Evolutionary conservation across 2,329 filamentous ascomycete genomes (phyloP), one percentile per base, ranked within the genome.

Genomic region (Podosphaera xanthii): DNA sequence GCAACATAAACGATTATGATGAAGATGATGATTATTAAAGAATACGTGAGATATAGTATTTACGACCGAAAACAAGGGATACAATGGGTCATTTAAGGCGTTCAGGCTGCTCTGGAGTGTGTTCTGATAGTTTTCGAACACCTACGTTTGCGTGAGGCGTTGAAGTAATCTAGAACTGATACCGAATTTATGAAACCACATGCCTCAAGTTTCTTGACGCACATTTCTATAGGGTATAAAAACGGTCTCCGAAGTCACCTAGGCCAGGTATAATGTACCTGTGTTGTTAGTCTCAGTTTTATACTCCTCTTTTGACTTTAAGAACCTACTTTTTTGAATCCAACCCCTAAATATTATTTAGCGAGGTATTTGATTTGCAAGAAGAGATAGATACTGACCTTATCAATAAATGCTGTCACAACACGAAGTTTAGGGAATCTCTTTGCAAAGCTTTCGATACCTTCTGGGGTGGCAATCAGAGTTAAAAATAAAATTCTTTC

Each of bases 401-500:
- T 80, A 69, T 98, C 92, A 67, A 98, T 84, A 70, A 98, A 98
- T 8, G 92, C 88, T 7, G 92, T 97, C 56, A 98, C 87, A 30
- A 98, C 87, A 63, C 90, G 81, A 61, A 97, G 76, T 67, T 86
- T 87, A 46, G 92, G 91, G 68, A 94, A 96, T 66, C 85, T 86
- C 67, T 86, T 79, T 8, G 90, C 87, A 72, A 98, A 97, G 67
- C 86, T 90, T 67, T 82, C 80, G 64, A 94, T 86, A 4, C 92
- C 92, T 69, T 95, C 84, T 0, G 92, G 92, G 69, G 90, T 96
- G n/a, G 92, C 90, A 69, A 98, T 96, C 62, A 98, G 75, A 71
- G 98, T 98, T 60, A 98, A 77, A 74, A 98, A 98, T 46, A 97
- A 76, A 62, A 98, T 98, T 60, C 87, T 84, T 65, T 97, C 87